Base-by-base conservation (phyloP, 2,329 filamentous ascomycete species). In the Tolypocladium sp. region DNA sequence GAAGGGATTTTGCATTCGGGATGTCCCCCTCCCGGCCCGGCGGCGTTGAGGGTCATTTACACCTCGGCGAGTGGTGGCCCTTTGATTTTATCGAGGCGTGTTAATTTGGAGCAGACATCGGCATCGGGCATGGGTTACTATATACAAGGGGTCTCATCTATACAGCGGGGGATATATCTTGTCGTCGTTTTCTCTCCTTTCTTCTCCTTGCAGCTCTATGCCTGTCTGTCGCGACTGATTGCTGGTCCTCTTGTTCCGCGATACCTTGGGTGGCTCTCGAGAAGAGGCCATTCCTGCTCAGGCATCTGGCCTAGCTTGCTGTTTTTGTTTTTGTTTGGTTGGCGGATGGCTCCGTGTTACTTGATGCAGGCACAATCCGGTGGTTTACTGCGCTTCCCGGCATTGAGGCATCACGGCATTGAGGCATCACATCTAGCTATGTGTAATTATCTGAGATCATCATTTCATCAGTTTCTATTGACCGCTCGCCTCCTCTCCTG, bases 211-310 rank as follows among this genome's bases (percentile, higher is more conserved):
- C 30, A 8, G 27, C 27, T 42, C 2, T 44, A 55, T 56, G 54
- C 49, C 37, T 57, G 42, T 60, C 56, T 61, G 41, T 33, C 9
- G 49, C 49, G 30, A 12, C 9, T 30, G 27, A n/a, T 52, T n/a
- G 27, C 49, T 52, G 27, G 17, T 52, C 27, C 27, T 17, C 20
- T 52, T 35, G 10, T 35, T 52, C 27, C 17, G 58, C 57, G 62
- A 63, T 63, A 61, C 62, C 62, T 62, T 56, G 59, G 62, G 40
- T 51, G 60, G 62, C 58, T 58, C 59, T 62, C 55, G n/a, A 51
- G 56, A 33, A 54, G 57, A 61, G 57, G 56, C 42, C 51, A 55
- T 7, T 40, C 42, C 58, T 60, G 33, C 53, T 33, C 4, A 17
- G 49, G 49, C 49, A 42, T 38, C 51, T 37, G 22, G 54, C 41